Evolutionary conservation across 352 stramenopile species (phyloP), one percentile per base, ranked within the genome.

Genomic region (Salisapilia sapeloensis): DNA sequence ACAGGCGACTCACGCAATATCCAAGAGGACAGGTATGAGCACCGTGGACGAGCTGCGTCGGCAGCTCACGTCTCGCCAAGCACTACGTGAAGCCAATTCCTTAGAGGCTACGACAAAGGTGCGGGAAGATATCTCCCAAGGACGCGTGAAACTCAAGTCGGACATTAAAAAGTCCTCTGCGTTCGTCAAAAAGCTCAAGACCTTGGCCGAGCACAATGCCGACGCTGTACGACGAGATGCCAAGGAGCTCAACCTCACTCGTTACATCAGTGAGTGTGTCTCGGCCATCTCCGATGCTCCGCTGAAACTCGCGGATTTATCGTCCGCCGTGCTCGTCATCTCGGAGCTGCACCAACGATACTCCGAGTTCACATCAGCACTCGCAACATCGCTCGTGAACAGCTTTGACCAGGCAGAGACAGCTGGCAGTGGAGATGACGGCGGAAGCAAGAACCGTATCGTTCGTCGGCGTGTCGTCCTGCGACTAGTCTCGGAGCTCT

Each of bases 161-260:
- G 92, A 99, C 65, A 85, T 99, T 35, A 98, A 98, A 58, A 96
- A 96, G 52, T 97, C 83, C 35, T 97, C 89, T 20, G 86, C 92
- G 22, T 98, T 98, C 62, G 93, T 97, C 15, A 98, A 98, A 51
- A 96, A 97, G 49, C 78, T 98, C 38, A 76, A 76, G 35, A 44
- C 69, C 40, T 59, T 94, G 24, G 69, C 50, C 15, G 82, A 95
- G 37, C 42, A 47, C 40, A 70, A 62, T 29, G 58, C 66, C 27
- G 58, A 78, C 20, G 50, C 66, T n/a, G 42, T 95, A 19, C 38
- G 77, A n/a, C 81, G 78, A 22, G 83, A 96, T 40, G 63, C 85
- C 0, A 42, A 46, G 10, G 90, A 94, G 36, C 55, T 97, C 23
- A 97, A 97, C 56, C 62, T 97, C 25, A 93, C 65, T 29, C 65